phyloP scores from a whole-genome alignment of 2,329 filamentous ascomycete genomes.

The Cercospora sp. region DNA sequence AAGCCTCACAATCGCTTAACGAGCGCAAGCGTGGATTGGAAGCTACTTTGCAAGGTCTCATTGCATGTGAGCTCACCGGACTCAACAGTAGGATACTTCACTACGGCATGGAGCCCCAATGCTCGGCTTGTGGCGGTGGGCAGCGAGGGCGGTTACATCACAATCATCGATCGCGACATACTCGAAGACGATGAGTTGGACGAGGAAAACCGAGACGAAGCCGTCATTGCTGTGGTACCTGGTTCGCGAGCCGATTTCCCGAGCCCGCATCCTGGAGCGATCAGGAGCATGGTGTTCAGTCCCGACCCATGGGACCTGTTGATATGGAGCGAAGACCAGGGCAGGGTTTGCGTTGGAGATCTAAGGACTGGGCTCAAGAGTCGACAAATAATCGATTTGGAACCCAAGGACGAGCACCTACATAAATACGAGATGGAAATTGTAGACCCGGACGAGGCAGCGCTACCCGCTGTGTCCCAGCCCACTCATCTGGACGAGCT shows the following conservation, averaged over 20 bases:
- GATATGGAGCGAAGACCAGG: constrained; percentile 90
- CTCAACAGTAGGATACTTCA: constrained; percentile 64
- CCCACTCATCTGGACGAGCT: constrained; percentile 46
- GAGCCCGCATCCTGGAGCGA: constrained; percentile 62
- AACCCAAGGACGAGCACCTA: constrained; percentile 57
- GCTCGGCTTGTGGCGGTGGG: constrained; percentile 72
- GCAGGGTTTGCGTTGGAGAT: constrained; percentile 72
- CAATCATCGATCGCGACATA: constrained; percentile 64
- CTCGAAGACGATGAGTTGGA: constrained; percentile 41
- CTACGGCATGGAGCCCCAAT: constrained; percentile 72
- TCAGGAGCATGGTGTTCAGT: constrained; percentile 89
- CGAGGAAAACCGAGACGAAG: constrained; percentile 49
- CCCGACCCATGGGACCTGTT: constrained; percentile 87
- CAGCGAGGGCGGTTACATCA: constrained; percentile 78
- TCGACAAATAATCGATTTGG: constrained; percentile 68
- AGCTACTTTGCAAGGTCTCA: constrained; percentile 42
- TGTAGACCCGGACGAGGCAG: constrained; percentile 41
- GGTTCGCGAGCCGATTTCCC: constrained; percentile 70
- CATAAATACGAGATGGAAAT: constrained; percentile 50
- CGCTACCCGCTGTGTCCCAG: constrained; percentile 5
- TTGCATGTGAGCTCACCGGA: constrained; percentile 44
- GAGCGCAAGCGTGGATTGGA: constrained; percentile 43
- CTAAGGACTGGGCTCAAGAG: constrained; percentile 65
- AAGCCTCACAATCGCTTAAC: constrained; percentile 42
- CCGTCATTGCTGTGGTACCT: constrained; percentile 72